Evolutionary conservation across 2,329 filamentous ascomycete genomes (phyloP).

Genomic region (Akanthomyces muscarius): DNA sequence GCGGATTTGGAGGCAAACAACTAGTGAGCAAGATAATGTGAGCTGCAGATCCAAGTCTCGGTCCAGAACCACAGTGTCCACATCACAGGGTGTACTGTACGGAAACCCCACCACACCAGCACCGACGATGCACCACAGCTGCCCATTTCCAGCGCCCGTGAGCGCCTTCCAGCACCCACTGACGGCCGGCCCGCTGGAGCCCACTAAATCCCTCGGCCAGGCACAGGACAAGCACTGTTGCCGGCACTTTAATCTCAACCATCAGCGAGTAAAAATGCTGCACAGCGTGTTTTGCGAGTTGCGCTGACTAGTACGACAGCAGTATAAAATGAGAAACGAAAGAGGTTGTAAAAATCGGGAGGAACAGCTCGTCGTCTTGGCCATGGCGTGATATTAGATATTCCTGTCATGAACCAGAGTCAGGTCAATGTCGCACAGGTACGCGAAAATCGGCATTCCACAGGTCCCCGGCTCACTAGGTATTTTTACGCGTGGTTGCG

Average conservation of each 20-base stretch:
- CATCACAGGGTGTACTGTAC: not conserved
- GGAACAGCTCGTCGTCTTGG: not conserved
- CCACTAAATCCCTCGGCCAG: not conserved
- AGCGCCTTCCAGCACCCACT: not conserved
- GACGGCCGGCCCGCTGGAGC: conserved; percentile 2
- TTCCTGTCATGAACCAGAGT: not conserved
- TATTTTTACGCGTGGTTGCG: not conserved
- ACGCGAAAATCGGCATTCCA: not conserved
- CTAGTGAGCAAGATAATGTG: not conserved
- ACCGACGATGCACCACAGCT: not conserved
- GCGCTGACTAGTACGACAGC: not conserved
- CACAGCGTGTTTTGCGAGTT: not conserved
- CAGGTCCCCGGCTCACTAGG: not conserved
- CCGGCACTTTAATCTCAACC: conserved; percentile 1
- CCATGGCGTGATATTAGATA: not conserved
- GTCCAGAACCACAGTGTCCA: conserved; percentile 10
- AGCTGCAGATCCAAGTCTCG: not conserved
- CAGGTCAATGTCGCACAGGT: not conserved
- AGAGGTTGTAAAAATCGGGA: not conserved
- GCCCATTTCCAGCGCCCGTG: not conserved
- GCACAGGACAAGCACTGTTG: not conserved
- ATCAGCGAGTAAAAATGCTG: not conserved
- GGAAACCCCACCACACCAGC: not conserved
- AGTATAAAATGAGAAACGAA: not conserved
- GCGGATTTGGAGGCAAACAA: not conserved